Percentiles rank a stretch among this genome's conserved stretches.
Conservation (phyloP, 2,329 filamentous ascomycete species). For the Daldinia sp. region DNA sequence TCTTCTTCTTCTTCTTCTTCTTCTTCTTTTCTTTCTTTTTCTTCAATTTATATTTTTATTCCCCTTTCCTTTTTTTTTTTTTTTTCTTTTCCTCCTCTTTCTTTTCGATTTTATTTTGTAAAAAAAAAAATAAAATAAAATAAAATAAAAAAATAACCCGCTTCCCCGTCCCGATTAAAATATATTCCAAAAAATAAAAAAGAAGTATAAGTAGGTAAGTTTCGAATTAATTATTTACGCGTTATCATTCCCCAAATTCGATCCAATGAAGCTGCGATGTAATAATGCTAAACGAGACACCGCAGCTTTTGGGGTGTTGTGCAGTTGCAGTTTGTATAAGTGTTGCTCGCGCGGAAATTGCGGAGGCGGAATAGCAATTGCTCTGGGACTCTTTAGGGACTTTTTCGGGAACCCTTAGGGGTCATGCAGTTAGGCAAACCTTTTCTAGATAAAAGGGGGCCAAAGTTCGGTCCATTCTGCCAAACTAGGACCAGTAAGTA, state of each 20-base stretch:
- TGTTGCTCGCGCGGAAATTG: constrained; percentile 27
- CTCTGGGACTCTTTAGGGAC: background rate
- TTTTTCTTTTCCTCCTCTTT: constrained; percentile 4
- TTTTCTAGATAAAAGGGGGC: constrained; percentile 21
- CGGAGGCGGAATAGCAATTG: constrained; percentile 22
- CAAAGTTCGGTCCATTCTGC: background rate
- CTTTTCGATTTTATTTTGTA: background rate
- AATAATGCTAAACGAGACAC: constrained; percentile 9
- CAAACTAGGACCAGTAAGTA: background rate
- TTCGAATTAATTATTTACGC: background rate
- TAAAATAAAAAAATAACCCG: too few species aligned
- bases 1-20: background rate
- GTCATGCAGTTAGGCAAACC: constrained; percentile 15
- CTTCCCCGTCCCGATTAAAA: background rate
- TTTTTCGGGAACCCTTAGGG: constrained; percentile 11
- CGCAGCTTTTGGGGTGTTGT: constrained; percentile 11
- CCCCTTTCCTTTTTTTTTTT: background rate
- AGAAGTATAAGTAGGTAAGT: background rate
- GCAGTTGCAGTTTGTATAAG: constrained; percentile 1
- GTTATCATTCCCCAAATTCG: constrained; percentile 2
- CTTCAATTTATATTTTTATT: background rate
- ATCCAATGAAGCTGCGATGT: constrained; percentile 10
- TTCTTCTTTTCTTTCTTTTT: constrained; percentile 5
- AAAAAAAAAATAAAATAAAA: background rate
- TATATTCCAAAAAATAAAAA: background rate